A percentile compares a stretch with the other conserved stretches of the same genome.
phyloP scores from a whole-genome alignment of 306 rosid genomes.

The Quercus wislizeni region DNA sequence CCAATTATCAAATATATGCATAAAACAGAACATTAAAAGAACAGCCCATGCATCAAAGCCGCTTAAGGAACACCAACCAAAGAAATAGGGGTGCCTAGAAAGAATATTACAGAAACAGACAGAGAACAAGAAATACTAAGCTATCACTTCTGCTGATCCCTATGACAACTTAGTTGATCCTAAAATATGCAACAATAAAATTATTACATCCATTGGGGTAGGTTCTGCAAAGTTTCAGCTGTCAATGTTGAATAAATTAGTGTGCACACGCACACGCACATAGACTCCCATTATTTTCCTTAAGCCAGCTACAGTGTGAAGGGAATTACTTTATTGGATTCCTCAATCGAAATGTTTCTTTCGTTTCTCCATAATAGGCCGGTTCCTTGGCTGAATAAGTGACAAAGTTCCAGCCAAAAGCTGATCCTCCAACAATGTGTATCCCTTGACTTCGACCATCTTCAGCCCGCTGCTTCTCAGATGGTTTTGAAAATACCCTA shows the following conservation, averaged over 20 bases:
- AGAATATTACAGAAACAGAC: too few species aligned
- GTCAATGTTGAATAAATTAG: neutral
- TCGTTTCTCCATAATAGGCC: conserved; percentile 67
- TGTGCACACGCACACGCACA: too few species aligned
- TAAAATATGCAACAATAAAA: neutral
- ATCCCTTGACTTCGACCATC: conserved; percentile 43
- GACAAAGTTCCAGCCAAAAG: conserved; percentile 88
- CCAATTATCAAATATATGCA: too few species aligned
- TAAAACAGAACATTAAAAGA: too few species aligned
- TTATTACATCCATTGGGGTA: neutral
- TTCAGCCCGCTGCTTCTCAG: conserved; percentile 41
- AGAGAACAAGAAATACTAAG: too few species aligned
- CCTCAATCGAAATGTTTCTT: conserved; percentile 56
- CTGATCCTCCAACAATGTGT: conserved; percentile 86
- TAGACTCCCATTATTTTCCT: too few species aligned
- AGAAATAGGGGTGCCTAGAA: too few species aligned
- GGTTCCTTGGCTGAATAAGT: conserved; percentile 49
- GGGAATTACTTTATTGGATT: conserved; percentile 5
- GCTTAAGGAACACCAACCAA: too few species aligned
- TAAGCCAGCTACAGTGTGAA: neutral
- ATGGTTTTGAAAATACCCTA: conserved; percentile 20
- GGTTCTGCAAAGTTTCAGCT: neutral
- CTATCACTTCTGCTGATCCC: too few species aligned
- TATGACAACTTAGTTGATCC: too few species aligned
- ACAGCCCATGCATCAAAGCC: too few species aligned